Conservation (phyloP, 768 basidiomycete species). For the Pisolithus albus region DNA sequence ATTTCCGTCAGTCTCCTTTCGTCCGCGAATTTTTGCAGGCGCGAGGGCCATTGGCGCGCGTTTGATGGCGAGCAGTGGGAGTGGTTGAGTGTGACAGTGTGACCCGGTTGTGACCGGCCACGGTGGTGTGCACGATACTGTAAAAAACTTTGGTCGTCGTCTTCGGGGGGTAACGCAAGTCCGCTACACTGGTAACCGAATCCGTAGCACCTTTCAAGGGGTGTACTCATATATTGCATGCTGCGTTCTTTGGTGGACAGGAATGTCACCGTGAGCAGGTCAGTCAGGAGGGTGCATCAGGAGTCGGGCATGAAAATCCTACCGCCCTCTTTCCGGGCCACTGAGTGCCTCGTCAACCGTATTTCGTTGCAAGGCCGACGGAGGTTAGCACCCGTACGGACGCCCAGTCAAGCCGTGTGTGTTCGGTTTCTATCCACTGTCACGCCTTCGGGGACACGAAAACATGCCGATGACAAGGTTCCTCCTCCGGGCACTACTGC, state of each 20-base stretch:
- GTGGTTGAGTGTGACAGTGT: too few species aligned
- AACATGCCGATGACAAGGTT: slow-evolving; percentile 16
- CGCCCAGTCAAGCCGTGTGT: slow-evolving; percentile 1
- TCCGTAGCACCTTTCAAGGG: slow-evolving; percentile 1
- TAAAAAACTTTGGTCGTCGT: too few species aligned
- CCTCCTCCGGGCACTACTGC: slow-evolving; percentile 18
- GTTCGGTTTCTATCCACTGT: slow-evolving; percentile 24
- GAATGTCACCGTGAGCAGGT: slow-evolving; percentile 36
- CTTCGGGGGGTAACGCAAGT: not conserved
- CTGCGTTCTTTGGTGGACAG: slow-evolving; percentile 28
- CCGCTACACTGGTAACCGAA: too few species aligned
- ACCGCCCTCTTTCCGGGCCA: not conserved
- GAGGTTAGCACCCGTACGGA: not conserved
- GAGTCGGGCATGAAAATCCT: not conserved
- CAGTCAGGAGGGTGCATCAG: slow-evolving; percentile 1
- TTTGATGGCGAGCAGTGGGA: too few species aligned
- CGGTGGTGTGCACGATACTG: too few species aligned
- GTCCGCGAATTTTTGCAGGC: too few species aligned
- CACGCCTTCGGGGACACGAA: slow-evolving; percentile 15
- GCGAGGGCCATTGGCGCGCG: too few species aligned
- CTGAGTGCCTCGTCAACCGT: not conserved
- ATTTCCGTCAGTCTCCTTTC: too few species aligned
- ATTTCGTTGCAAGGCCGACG: not conserved
- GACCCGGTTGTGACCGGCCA: not conserved
- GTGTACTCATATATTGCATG: slow-evolving; percentile 28